phyloP scores from a whole-genome alignment of 768 basidiomycete genomes.

The Hemileccinum rubropunctum region DNA sequence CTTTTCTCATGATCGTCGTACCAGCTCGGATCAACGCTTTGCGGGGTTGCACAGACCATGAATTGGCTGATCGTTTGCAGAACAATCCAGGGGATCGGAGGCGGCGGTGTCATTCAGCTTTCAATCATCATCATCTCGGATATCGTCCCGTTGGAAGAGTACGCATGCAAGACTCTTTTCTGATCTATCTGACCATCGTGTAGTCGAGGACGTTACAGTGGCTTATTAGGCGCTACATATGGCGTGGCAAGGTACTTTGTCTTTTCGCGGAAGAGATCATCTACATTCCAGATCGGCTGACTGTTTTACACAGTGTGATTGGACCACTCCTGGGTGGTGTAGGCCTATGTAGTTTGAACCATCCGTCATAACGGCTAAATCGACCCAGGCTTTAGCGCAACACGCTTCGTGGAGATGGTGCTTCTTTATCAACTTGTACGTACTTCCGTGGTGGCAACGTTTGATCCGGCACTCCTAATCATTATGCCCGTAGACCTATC shows the following conservation, averaged over 20 bases:
- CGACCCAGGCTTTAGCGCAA: too few species aligned
- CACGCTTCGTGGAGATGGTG: too few species aligned
- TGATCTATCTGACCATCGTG: not conserved
- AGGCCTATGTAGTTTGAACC: too few species aligned
- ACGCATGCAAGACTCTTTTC: conserved; percentile 18
- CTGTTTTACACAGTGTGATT: conserved; percentile 42
- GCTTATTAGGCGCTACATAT: conserved; percentile 74
- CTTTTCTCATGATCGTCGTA: not conserved
- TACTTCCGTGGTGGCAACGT: too few species aligned
- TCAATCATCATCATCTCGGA: conserved; percentile 79
- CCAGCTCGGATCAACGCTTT: conserved; percentile 75
- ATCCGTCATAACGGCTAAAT: too few species aligned
- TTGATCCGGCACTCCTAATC: not conserved
- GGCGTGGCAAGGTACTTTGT: conserved; percentile 52
- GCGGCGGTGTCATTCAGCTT: conserved; percentile 73
- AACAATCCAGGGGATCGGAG: conserved; percentile 81
- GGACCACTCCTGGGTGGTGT: too few species aligned
- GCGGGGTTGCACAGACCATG: conserved; percentile 78
- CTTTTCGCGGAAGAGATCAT: not conserved
- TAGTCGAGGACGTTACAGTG: conserved; percentile 77
- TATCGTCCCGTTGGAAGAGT: conserved; percentile 80
- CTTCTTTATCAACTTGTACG: too few species aligned
- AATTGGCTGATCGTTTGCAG: conserved; percentile 73
- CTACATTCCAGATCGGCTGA: not conserved
- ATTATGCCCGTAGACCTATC: too few species aligned